Percentiles rank a stretch among this genome's conserved stretches.
Evolutionary conservation across 1,284 basidiomycete genomes (phyloP).

Genomic region (Afroboletus lepidellus): DNA sequence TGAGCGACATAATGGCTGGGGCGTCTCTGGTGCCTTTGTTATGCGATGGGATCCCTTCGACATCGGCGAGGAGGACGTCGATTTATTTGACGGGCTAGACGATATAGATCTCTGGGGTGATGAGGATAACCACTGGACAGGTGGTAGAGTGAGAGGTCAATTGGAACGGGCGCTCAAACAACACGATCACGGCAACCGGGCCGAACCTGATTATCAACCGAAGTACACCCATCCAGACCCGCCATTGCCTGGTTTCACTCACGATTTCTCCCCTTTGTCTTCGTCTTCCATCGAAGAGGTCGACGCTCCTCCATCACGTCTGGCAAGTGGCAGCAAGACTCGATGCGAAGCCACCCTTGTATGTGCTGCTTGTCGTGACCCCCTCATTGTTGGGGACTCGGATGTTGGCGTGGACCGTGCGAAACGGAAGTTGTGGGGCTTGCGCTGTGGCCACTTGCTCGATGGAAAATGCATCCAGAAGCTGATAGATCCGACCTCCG

Average conservation of each 20-base stretch:
- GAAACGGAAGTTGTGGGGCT: constrained; percentile 56
- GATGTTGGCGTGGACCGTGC: constrained; percentile 37
- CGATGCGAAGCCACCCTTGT: constrained; percentile 44
- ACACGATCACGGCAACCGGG: constrained; percentile 5
- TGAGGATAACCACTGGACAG: constrained; percentile 11
- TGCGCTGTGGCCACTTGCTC: constrained; percentile 73
- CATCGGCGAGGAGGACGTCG: constrained; percentile 14
- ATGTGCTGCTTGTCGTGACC: constrained; percentile 60
- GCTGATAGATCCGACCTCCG: constrained; percentile 40
- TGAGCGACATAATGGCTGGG: constrained; percentile 27
- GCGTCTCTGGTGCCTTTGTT: constrained; percentile 31
- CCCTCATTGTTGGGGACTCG: constrained; percentile 45
- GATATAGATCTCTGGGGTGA: constrained; percentile 20
- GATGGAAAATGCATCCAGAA: constrained; percentile 69
- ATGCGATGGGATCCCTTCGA: constrained; percentile 32
- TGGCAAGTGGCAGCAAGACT: constrained; percentile 20
- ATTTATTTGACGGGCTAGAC: constrained; percentile 12
- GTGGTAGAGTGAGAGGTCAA: constrained; percentile 17
- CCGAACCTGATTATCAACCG: constrained; percentile 49
- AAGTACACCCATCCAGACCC: constrained; percentile 62
- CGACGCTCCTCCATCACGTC: constrained; percentile 13
- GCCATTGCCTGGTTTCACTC: constrained; percentile 58
- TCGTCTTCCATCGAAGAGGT: constrained; percentile 28
- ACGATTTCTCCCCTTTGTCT: constrained; percentile 50
- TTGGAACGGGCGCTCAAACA: constrained; percentile 24